Conservation (phyloP, 164 flowering plant species). For the Vitis amurensis region DNA sequence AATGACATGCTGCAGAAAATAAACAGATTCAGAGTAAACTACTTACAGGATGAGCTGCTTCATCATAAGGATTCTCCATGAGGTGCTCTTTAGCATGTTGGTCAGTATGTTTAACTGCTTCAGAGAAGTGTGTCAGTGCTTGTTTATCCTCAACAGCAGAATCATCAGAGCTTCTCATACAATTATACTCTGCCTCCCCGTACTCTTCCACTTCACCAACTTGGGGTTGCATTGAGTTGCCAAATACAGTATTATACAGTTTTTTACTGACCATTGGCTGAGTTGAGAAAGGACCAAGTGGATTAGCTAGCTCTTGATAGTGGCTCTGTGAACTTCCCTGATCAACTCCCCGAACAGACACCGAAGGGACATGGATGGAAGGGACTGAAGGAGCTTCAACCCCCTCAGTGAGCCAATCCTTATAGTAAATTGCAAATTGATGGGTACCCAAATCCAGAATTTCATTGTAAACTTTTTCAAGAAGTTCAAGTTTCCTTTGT, state of each 20-base stretch:
- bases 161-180: conserved; percentile 30
- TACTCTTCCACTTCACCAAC: conserved; percentile 24
- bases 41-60: conserved; percentile 37
- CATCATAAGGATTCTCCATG: conserved; percentile 8
- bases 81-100: conserved; percentile 21
- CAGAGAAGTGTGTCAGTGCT: conserved; percentile 15
- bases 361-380: conserved; percentile 44
- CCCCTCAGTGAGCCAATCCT: conserved; percentile 76
- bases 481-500: conserved; percentile 48
- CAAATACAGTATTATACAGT: conserved; percentile 57
- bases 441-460: conserved; percentile 59
- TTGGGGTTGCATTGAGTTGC: conserved; percentile 22
- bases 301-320: conserved; percentile 34
- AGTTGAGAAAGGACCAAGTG: conserved; percentile 34
- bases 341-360: conserved; percentile 27
- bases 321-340: conserved; percentile 25
- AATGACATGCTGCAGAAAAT: not conserved
- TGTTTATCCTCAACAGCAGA: conserved; percentile 38
- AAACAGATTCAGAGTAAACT: conserved; percentile 3
- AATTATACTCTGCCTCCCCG: conserved; percentile 23
- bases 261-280: conserved; percentile 62
- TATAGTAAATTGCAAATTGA: conserved; percentile 73
- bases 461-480: conserved; percentile 61
- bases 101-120: conserved; percentile 15
- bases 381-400: conserved; percentile 64